Base-by-base conservation (phyloP, 257 asterid genomes). In the Przewalskia tangutica region DNA sequence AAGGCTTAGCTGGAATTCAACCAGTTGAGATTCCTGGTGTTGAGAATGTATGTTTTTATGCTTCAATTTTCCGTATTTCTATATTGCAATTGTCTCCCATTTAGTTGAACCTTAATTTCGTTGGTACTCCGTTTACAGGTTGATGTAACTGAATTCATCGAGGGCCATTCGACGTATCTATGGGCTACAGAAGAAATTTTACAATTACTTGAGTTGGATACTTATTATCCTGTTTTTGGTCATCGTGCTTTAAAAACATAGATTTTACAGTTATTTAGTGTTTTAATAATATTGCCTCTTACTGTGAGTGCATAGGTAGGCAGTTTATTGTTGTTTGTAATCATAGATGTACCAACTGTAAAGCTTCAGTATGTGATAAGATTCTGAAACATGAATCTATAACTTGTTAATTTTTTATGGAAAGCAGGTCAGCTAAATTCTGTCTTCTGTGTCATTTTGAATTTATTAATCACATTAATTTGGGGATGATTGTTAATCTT, bases 1-100 rank as follows among this genome's bases (percentile, higher is more conserved):
- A 91, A 92, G 99, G 99, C 81, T 84, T 95, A 77, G 98, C 99
- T n/a, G 99, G 99, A 67, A 95, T 95, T 83, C 99, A 95, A 84
- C 97, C 95, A 6, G 93, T 94, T 68, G 90, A 91, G 50, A 88
- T 92, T 83, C 97, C 92, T 63, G 99, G 99, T 77, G 89, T 95
- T 70, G 97, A 95, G 89, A 95, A 95, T 84, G 99, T 94, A 89
- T 64, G 88, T 14, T 71, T 7, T 14, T 11, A 38, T 46, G 18
- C 12, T 46, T 13, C 27, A 32, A 62, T 55, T 20, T 46, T 12
- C 46, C 16, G 42, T 4, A 51, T 0, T 0, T 76, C 36, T 23
- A 8, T 77, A 0, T 64, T 13, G 20, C 11, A 58, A 27, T 80
- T 42, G 27, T 44, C 54, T 36, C 60, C 60, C 16, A 44, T 63